Evolutionary conservation across 495 filamentous ascomycete species (phyloP).

Genomic region (Lasiosphaeriaceae sp.): DNA sequence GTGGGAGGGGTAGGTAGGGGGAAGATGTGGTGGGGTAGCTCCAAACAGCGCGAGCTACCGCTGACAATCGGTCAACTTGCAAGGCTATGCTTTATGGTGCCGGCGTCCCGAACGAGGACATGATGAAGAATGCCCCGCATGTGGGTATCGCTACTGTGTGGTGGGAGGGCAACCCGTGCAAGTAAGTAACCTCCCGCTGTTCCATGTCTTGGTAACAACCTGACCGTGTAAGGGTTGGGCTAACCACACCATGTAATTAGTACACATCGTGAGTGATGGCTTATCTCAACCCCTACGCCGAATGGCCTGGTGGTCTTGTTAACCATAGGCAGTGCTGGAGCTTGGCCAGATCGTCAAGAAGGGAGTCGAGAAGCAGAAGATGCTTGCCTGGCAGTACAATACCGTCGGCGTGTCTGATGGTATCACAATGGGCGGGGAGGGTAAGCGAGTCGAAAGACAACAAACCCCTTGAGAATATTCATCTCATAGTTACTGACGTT

Average conservation of each 20-base stretch:
- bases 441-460: constrained; percentile 47
- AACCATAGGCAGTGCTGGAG: constrained; percentile 60
- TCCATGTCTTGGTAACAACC: neutral
- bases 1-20: neutral
- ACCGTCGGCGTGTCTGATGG: constrained; percentile 91
- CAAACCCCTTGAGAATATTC: too few species aligned
- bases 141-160: constrained; percentile 87
- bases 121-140: constrained; percentile 88
- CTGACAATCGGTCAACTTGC: neutral
- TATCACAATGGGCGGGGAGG: constrained; percentile 96
- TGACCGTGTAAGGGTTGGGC: neutral
- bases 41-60: neutral
- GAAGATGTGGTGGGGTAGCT: neutral
- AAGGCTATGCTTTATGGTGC: constrained; percentile 96
- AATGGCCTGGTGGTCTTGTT: neutral
- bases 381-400: constrained; percentile 92
- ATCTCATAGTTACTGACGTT: neutral
- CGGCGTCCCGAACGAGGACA: constrained; percentile 75
- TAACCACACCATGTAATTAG: constrained; percentile 23
- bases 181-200: constrained; percentile 49
- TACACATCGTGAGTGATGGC: constrained; percentile 39
- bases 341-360: constrained; percentile 88
- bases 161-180: constrained; percentile 94
- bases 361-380: constrained; percentile 72
- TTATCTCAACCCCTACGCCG: constrained; percentile 1